Percentiles rank a stretch among this genome's conserved stretches.
These are phyloP conservation scores for Puccinia hordei DNA, from an alignment of 1,284 basidiomycete genomes.

Conservation along the genomic window DNA sequence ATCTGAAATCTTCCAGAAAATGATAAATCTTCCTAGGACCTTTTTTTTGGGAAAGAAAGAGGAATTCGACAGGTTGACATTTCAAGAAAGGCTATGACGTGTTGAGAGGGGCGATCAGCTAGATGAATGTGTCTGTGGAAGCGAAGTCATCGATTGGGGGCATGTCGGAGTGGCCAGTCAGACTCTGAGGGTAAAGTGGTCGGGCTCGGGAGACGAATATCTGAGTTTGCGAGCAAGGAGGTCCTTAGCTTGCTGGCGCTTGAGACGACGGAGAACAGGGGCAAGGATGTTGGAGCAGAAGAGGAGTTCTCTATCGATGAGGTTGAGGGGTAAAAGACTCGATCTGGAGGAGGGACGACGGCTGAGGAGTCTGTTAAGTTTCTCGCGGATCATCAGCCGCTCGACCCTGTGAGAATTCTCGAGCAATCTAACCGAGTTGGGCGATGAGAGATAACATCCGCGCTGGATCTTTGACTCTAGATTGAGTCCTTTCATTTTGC, in stretches of 20 bases:
- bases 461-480: slow-evolving; percentile 14
- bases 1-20: too few species aligned
- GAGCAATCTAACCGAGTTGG: background rate
- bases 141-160: background rate
- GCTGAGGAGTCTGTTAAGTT: background rate
- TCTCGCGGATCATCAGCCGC: slow-evolving; percentile 4
- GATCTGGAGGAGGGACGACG: slow-evolving; percentile 2
- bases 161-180: background rate
- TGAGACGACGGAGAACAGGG: slow-evolving; percentile 28
- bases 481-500: slow-evolving; percentile 28
- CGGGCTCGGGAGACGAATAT: background rate
- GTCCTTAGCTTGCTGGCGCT: slow-evolving; percentile 19
- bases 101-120: too few species aligned
- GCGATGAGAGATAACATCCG: slow-evolving; percentile 26
- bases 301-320: slow-evolving; percentile 24
- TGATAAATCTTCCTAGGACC: too few species aligned
- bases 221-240: slow-evolving; percentile 27
- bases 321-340: background rate
- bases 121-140: background rate
- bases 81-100: too few species aligned
- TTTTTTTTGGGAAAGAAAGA: too few species aligned
- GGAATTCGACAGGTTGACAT: too few species aligned
- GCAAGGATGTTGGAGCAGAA: slow-evolving; percentile 7
- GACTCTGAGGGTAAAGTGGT: background rate
- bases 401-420: slow-evolving; percentile 11